Percentiles rank a stretch among this genome's conserved stretches.
Evolutionary conservation across 495 filamentous ascomycete species (phyloP).

Genomic region (Neurospora africana): DNA sequence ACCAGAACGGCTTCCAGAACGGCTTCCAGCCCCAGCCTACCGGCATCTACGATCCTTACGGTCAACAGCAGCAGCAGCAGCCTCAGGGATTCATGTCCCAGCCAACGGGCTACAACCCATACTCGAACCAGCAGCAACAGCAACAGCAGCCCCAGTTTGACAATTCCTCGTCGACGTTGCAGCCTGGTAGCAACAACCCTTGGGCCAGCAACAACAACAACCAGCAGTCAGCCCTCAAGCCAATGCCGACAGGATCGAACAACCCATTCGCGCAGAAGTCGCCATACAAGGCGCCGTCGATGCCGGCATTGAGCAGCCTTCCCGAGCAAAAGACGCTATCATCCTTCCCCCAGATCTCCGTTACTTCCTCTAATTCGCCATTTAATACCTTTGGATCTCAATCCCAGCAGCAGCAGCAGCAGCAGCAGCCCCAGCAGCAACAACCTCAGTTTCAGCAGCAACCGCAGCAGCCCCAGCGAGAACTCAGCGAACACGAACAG

Average conservation of each 20-base stretch:
- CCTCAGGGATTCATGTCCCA: constrained; percentile 57
- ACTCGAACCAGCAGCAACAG: constrained; percentile 45
- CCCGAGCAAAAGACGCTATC: constrained; percentile 59
- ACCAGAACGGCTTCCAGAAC: constrained; percentile 44
- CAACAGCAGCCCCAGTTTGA: constrained; percentile 37
- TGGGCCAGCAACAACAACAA: constrained; percentile 45
- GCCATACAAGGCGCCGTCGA: constrained; percentile 42
- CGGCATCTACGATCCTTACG: constrained; percentile 37
- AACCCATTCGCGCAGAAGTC: constrained; percentile 73
- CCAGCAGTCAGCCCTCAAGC: constrained; percentile 38
- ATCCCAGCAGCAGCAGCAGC: constrained; percentile 21
- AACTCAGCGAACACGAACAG: constrained; percentile 66
- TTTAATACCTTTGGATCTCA: constrained; percentile 8
- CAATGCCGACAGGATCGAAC: constrained; percentile 80
- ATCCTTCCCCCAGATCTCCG: constrained; percentile 20
- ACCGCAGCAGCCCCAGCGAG: constrained; percentile 39
- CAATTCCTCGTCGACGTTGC: constrained; percentile 43
- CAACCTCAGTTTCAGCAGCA: constrained; percentile 29
- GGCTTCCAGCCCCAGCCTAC: constrained; percentile 30
- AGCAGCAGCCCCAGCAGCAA: constrained; percentile 13
- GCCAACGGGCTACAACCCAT: constrained; percentile 72
- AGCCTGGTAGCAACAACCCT: constrained; percentile 80
- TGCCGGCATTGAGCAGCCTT: constrained; percentile 56
- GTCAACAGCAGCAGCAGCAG: constrained; percentile 40
- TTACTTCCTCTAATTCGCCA: constrained; percentile 5